Evolutionary conservation across 139 green algal species (phyloP), one percentile per base, ranked within the genome.

Genomic region (Tetraselmis chui): DNA sequence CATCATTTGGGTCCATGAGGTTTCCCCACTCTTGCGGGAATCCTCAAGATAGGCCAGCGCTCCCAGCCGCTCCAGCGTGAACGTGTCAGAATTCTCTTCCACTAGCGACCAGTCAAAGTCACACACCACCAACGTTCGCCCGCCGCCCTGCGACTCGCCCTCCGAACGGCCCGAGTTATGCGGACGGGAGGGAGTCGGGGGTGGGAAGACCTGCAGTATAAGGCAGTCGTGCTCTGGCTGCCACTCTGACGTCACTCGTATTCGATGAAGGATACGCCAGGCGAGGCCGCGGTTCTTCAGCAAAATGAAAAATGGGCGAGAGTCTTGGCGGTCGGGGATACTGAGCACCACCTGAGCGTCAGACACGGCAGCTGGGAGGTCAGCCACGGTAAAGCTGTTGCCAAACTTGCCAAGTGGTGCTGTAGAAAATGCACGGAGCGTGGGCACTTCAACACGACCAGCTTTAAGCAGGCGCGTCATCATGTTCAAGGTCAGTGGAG

Each of bases 1-100:
- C 85, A 88, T 88, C 28, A 84, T 83, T 29, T 81, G n/a, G 1
- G 85, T 88, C 85, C 85, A 88, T 0, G 79, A 79, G 45, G n/a
- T n/a, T n/a, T n/a, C n/a, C n/a, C n/a, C n/a, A n/a, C n/a, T n/a
- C n/a, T 67, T 67, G 45, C 11, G 5, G 45, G 45, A 25, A 26
- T 25, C 31, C 67, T 32, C 30, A 32, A 77, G 22, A 86, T 30
- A 1, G 2, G 77, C 45, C 82, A 30, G 75, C 24, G 30, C 83
- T 22, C 83, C 78, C 27, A 89, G 78, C 32, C 78, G 26, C 45
- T 84, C 28, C 2, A 91, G 74, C 1, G 91, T 81, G 32, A 77
- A 89, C 2, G 88, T 91, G 59, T 91, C 88, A 31, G 78, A 86
- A 80, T 90, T 90, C 76, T 87, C 87, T 79, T 90, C 87, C 5